Percentiles rank a stretch among this genome's conserved stretches.
Conservation (phyloP, 2,329 filamentous ascomycete genomes). For the Botrytis hyacinthi region DNA sequence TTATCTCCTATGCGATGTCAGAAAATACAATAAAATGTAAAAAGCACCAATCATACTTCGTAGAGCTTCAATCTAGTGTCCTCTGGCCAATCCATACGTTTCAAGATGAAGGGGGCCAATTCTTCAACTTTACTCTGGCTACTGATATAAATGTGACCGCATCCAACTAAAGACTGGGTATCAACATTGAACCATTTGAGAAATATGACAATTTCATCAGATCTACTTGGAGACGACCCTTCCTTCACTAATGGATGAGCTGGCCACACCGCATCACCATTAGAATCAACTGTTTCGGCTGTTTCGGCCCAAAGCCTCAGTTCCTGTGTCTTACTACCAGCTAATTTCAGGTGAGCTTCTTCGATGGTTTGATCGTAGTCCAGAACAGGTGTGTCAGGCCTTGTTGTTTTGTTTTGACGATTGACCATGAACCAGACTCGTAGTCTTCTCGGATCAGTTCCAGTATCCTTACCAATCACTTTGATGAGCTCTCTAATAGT, state of each 20-base stretch:
- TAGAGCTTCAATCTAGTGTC: conserved; percentile 71
- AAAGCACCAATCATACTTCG: conserved; percentile 54
- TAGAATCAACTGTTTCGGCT: conserved; percentile 61
- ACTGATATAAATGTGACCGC: conserved; percentile 82
- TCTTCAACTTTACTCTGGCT: conserved; percentile 88
- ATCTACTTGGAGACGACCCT: conserved; percentile 53
- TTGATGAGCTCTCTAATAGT: conserved; percentile 73
- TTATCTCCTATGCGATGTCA: conserved; percentile 68
- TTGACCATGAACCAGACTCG: conserved; percentile 98
- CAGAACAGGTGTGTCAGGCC: conserved; percentile 82
- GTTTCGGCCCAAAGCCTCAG: conserved; percentile 88
- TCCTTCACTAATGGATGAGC: conserved; percentile 58
- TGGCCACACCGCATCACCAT: conserved; percentile 72
- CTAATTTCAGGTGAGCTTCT: conserved; percentile 65
- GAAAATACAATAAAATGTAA: conserved; percentile 17
- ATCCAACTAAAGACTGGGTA: conserved; percentile 69
- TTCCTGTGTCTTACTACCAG: conserved; percentile 62
- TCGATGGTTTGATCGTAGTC: conserved; percentile 76
- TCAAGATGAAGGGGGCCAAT: conserved; percentile 71
- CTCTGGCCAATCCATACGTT: conserved; percentile 82
- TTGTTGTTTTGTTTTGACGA: conserved; percentile 92
- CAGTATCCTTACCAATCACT: conserved; percentile 68
- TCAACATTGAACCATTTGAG: conserved; percentile 87
- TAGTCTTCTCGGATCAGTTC: conserved; percentile 65
- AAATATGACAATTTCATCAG: conserved; percentile 75